Percentiles rank a stretch among this genome's conserved stretches.
These are phyloP conservation scores for Gynandropsis gynandra DNA, from an alignment of 345 rosid species.

Conservation along the genomic window DNA sequence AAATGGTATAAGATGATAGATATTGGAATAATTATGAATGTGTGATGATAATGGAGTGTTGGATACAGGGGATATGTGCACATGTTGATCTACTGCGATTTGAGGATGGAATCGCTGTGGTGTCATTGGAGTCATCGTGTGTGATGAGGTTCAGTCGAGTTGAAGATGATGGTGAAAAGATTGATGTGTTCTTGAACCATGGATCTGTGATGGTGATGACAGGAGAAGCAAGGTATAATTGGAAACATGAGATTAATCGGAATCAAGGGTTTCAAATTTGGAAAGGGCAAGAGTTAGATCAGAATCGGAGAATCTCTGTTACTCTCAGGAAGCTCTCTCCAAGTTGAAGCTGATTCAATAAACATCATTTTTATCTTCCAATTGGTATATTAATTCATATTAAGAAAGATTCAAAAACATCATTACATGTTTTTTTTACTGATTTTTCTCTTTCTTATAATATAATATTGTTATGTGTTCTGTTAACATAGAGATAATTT, in stretches of 20 bases:
- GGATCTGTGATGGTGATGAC: constrained; percentile 84
- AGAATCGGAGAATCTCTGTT: constrained; percentile 62
- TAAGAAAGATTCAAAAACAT: no score
- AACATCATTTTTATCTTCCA: no score
- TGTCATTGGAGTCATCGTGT: constrained; percentile 77
- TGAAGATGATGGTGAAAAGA: constrained; percentile 18
- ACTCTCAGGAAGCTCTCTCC: constrained; percentile 64
- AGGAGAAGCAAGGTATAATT: constrained; percentile 68
- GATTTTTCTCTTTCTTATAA: no score
- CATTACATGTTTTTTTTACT: no score
- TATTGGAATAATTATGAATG: not conserved
- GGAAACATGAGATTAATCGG: constrained; percentile 94
- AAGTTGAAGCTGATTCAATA: constrained; percentile 21
- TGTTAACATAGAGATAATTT: no score
- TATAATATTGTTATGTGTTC: no score
- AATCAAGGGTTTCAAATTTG: constrained; percentile 78
- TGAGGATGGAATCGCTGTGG: constrained; percentile 80
- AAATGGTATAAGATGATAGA: no score
- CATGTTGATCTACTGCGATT: constrained; percentile 88
- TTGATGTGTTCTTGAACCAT: constrained; percentile 51
- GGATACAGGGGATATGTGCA: constrained; percentile 78
- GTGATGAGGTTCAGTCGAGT: constrained; percentile 67
- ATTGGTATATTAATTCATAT: no score
- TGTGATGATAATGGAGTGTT: not conserved
- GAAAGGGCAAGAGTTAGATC: constrained; percentile 59